Evolutionary conservation across 2,329 filamentous ascomycete species (phyloP), one percentile per base, ranked within the genome.

Genomic region (Alternaria gansuensis): DNA sequence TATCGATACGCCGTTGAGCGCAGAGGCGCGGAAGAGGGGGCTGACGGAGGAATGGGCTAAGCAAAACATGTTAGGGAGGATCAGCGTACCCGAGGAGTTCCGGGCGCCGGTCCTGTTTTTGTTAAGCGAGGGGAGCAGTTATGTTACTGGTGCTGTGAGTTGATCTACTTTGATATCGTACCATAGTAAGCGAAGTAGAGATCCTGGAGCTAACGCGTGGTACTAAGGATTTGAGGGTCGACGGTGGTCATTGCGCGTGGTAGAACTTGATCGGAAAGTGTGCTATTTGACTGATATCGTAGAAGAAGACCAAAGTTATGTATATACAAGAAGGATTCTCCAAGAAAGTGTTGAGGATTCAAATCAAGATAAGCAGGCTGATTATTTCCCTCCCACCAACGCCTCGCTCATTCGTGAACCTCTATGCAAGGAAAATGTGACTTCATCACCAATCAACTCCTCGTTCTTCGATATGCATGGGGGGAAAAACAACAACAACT

Each of bases 121-220:
- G 45, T 39, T 73, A n/a, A 63, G 59, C 2, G 68, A 70, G 2
- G 71, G 67, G 7, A 87, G 87, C 51, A 83, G 82, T 49, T 94
- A 93, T 77, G 87, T 93, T 59, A 88, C 86, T 9, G 85, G 79
- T 21, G 73, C 78, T 21, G 66, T 63, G 48, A 54, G 63, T 64
- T 3, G 4, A 45, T 44, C 14, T 17, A 23, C 29, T 23, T 13
- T n/a, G 11, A 3, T 4, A n/a, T 14, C 9, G 9, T 17, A 17
- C 17, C 17, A 17, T 17, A 17, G 17, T 13, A 4, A 7, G 17
- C 6, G 11, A n/a, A 14, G 4, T 7, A 10, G 17, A 23, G n/a
- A 10, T 8, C 21, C 6, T 31, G 33, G 6, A 31, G 37, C 52
- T 59, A 31, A 53, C 6, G 7, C 17, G 40, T n/a, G 7, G 11